Percentiles rank a stretch among this genome's conserved stretches.
phyloP scores from a whole-genome alignment of 352 stramenopile genomes.

The Detonula confervacea region DNA sequence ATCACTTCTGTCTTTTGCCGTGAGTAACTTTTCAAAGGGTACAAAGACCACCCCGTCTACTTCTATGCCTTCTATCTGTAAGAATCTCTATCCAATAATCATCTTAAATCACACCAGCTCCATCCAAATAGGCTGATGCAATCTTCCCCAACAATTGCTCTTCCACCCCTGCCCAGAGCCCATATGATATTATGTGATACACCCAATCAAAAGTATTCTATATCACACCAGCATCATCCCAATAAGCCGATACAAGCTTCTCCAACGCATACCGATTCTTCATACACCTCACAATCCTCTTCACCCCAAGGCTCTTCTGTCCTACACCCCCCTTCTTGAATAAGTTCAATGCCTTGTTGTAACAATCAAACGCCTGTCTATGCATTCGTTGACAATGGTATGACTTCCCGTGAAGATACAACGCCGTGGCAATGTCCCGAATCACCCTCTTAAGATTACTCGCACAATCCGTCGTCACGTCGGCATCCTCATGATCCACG shows the following conservation, averaged over 20 bases:
- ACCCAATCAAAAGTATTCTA: constrained; percentile 3
- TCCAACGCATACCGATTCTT: constrained; percentile 48
- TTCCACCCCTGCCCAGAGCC: too few relatives aligned
- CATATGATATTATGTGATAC: too few relatives aligned
- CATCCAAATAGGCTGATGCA: constrained; percentile 45
- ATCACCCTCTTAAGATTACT: constrained; percentile 21
- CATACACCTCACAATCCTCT: constrained; percentile 45
- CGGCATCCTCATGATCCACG: constrained; percentile 9
- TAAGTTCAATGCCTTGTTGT: constrained; percentile 38
- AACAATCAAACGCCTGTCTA: constrained; percentile 45
- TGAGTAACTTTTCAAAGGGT: too few relatives aligned
- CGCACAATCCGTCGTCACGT: constrained; percentile 7
- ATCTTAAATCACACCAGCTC: constrained; percentile 25
- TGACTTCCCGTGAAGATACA: constrained; percentile 43
- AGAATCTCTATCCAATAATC: too few relatives aligned
- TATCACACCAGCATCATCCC: constrained; percentile 39
- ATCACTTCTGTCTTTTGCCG: too few relatives aligned
- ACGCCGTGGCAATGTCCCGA: constrained; percentile 28
- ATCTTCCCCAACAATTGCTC: constrained; percentile 11
- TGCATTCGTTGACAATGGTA: constrained; percentile 37
- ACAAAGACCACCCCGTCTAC: too few relatives aligned
- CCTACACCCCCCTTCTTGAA: constrained; percentile 13
- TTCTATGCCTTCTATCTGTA: too few relatives aligned
- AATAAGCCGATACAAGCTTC: constrained; percentile 46
- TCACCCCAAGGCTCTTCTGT: constrained; percentile 11